Evolutionary conservation across 2,329 filamentous ascomycete species (phyloP).

Genomic region (Incumbomyces lentus): DNA sequence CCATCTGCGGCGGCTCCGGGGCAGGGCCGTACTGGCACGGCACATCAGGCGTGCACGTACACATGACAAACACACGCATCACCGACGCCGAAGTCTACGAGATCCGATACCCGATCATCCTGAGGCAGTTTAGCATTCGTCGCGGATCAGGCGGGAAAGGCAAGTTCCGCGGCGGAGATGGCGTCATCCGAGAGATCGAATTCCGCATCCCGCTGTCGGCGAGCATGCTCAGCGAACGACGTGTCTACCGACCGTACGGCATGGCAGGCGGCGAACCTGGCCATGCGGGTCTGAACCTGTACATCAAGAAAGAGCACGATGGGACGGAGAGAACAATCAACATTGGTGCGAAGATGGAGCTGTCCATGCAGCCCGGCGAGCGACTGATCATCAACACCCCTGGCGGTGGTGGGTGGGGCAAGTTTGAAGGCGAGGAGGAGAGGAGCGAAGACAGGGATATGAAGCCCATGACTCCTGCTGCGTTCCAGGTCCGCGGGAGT

Average conservation of each 20-base stretch:
- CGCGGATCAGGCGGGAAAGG: slow-evolving; percentile 56
- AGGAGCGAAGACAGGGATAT: too few relatives aligned
- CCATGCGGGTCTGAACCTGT: slow-evolving; percentile 70
- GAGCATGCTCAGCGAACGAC: slow-evolving; percentile 64
- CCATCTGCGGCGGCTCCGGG: slow-evolving; percentile 69
- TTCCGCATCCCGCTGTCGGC: slow-evolving; percentile 72
- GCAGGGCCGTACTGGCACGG: slow-evolving; percentile 68
- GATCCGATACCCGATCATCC: slow-evolving; percentile 63
- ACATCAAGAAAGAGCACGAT: slow-evolving; percentile 51
- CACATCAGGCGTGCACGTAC: slow-evolving; percentile 65
- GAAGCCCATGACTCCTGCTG: too few relatives aligned
- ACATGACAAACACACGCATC: slow-evolving; percentile 84
- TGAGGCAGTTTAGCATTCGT: slow-evolving; percentile 61
- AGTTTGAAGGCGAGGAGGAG: too few relatives aligned
- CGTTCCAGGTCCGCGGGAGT: too few relatives aligned
- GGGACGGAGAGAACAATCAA: slow-evolving; percentile 38
- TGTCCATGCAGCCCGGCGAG: slow-evolving; percentile 48
- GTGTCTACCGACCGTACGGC: slow-evolving; percentile 71
- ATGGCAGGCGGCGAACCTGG: slow-evolving; percentile 73
- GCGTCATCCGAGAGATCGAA: slow-evolving; percentile 74
- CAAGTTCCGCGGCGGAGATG: slow-evolving; percentile 60
- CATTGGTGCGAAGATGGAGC: slow-evolving; percentile 55
- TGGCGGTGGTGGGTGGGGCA: slow-evolving; percentile 43
- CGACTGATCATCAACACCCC: slow-evolving; percentile 43
- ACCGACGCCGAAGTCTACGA: slow-evolving; percentile 77